Conservation (phyloP, 371 early-diverging fungal genomes). For the Apophysomyces trapeziformis region DNA sequence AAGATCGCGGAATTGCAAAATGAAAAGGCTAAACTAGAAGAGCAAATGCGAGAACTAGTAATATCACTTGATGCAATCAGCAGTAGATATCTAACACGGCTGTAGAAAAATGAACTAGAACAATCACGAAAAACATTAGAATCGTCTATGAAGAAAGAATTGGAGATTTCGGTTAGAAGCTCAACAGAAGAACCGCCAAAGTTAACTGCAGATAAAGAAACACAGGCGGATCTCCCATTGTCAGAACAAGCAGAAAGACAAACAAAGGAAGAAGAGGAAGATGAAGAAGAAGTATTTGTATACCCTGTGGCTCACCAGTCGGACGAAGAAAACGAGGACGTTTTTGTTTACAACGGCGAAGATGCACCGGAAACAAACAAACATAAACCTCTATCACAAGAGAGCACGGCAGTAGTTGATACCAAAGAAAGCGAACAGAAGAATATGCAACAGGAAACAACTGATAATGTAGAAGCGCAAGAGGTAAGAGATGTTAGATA, state of each 20-base stretch:
- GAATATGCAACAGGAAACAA: not conserved
- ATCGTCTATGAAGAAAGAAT: not conserved
- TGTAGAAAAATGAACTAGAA: conserved; percentile 11
- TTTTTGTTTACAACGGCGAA: conserved; percentile 45
- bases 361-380: conserved; percentile 31
- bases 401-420: conserved; percentile 5
- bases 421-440: not conserved
- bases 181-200: not conserved
- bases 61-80: not conserved
- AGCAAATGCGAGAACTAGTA: conserved; percentile 20
- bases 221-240: conserved; percentile 22
- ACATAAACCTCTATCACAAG: not conserved
- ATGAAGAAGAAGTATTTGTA: conserved; percentile 45
- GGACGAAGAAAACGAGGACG: conserved; percentile 45
- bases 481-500: not conserved
- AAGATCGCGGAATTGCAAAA: conserved; percentile 23
- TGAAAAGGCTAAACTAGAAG: conserved; percentile 21
- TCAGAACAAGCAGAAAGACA: conserved; percentile 1
- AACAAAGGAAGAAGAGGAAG: conserved; percentile 25
- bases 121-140: conserved; percentile 1
- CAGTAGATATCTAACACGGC: not conserved
- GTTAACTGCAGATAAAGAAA: conserved; percentile 19
- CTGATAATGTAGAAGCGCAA: not conserved
- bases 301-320: conserved; percentile 30
- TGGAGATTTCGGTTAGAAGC: not conserved